Evolutionary conservation across 148 eudicot species (phyloP).

Genomic region (Rhododendron ferrugineum): DNA sequence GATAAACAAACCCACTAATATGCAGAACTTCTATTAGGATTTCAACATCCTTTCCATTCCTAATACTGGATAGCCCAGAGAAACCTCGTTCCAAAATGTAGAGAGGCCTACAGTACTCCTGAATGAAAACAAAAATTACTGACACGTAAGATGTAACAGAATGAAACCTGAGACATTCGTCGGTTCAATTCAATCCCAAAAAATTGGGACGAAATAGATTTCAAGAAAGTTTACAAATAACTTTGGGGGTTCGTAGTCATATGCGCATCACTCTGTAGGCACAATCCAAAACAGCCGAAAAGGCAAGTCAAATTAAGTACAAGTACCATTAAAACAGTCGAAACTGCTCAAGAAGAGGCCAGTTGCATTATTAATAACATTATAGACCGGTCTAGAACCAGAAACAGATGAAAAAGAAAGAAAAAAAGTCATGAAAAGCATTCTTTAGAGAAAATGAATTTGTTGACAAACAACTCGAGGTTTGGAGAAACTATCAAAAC

Average conservation of each 20-base stretch:
- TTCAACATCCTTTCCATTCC: neutral
- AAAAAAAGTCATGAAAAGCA: neutral
- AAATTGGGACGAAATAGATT: neutral
- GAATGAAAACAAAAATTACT: neutral
- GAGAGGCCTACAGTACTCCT: neutral
- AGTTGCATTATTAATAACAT: constrained; percentile 10
- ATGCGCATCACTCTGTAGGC: neutral
- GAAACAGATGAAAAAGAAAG: neutral
- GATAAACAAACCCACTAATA: neutral
- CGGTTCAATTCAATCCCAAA: neutral
- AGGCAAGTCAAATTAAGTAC: neutral
- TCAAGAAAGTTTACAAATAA: neutral
- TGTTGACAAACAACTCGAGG: neutral
- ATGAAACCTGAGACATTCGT: neutral
- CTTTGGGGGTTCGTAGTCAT: neutral
- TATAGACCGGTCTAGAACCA: neutral
- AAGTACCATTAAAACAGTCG: neutral
- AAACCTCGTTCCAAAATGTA: no score
- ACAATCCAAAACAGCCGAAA: neutral
- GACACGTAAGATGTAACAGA: neutral
- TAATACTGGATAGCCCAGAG: no score
- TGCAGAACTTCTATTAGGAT: neutral
- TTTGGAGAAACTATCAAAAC: neutral
- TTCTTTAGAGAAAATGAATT: neutral
- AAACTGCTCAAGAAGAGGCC: neutral